Evolutionary conservation across 2,329 filamentous ascomycete genomes (phyloP), one percentile per base, ranked within the genome.

Genomic region (Stylonectria norvegica): DNA sequence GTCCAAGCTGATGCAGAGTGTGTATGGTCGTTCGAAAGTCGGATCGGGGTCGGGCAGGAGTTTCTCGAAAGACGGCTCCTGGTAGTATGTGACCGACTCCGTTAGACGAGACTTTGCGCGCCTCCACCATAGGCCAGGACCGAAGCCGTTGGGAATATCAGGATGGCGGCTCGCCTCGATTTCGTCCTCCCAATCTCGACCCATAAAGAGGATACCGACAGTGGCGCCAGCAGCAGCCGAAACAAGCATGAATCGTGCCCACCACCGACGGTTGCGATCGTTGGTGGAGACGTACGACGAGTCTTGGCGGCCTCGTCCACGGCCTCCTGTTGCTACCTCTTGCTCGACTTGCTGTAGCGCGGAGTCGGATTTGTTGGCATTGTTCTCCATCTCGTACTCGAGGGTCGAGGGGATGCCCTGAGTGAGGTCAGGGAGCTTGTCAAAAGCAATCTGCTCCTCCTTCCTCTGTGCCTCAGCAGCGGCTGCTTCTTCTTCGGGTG

Each of bases 11-110:
- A 98, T 73, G 20, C 95, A 91, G 20, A 98, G 75, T 1, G 93
- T 97, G 66, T 95, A 95, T 8, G 91, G 91, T 34, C 87, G 86
- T 54, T 86, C 83, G 58, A 89, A 83, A 40, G 79, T 79, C 14
- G 88, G 86, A 50, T 95, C 84, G 28, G 82, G 76, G 52, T 91
- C 85, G 5, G 88, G 93, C 15, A 98, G 76, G 43, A 98, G 77
- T 73, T 96, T 96, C 42, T 89, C 83, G 65, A 97, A 97, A 7
- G 90, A 85, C 3, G 93, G 93, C 58, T 97, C 91, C 53, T 91
- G 91, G 71, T 97, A 98, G 72, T 97, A 97, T 52, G 83, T 86
- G 46, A 93, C 76, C 42, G 89, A 80, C 49, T 87, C 83, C 46
- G 75, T 75, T 55, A 88, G 73, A 38, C 93, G 83, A 38, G 89